Percentiles rank a stretch among this genome's conserved stretches.
phyloP scores from a whole-genome alignment of 805 yeast species.

The Suhomyces emberorum region DNA sequence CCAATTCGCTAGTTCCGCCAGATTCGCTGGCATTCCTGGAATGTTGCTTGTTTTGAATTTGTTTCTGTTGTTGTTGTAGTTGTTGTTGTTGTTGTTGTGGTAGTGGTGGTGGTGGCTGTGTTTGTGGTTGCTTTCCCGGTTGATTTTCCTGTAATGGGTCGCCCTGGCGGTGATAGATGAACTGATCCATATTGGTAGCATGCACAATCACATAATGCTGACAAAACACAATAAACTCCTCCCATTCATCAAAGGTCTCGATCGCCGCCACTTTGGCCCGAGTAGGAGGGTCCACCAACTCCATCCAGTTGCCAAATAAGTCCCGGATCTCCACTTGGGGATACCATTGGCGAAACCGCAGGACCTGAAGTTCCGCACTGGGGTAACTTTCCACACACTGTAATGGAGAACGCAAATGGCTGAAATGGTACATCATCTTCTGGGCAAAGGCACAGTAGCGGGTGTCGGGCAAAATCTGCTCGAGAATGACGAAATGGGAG shows the following conservation, averaged over 20 bases:
- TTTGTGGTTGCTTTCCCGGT: background rate
- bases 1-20: too few relatives aligned
- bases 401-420: slow-evolving; percentile 62
- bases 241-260: slow-evolving; percentile 82
- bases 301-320: slow-evolving; percentile 57
- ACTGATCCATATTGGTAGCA: slow-evolving; percentile 45
- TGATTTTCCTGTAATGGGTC: too few relatives aligned
- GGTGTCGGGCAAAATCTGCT: slow-evolving; percentile 70
- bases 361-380: slow-evolving; percentile 43
- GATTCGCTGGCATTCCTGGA: too few relatives aligned
- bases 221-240: slow-evolving; percentile 70
- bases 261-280: slow-evolving; percentile 43
- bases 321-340: slow-evolving; percentile 48
- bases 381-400: slow-evolving; percentile 62
- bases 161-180: slow-evolving; percentile 11
- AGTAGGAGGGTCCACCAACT: slow-evolving; percentile 34
- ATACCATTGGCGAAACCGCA: slow-evolving; percentile 52
- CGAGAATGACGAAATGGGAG: slow-evolving; percentile 63
- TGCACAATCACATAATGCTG: slow-evolving; percentile 72
- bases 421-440: slow-evolving; percentile 72
- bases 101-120: background rate
- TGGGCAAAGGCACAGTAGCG: slow-evolving; percentile 62
- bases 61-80: background rate
- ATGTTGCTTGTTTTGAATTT: too few relatives aligned
- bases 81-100: too few relatives aligned